Evolutionary conservation across 106 monocot genomes (phyloP), one percentile per base, ranked within the genome.

Genomic region (Platanthera guangdongensis): DNA sequence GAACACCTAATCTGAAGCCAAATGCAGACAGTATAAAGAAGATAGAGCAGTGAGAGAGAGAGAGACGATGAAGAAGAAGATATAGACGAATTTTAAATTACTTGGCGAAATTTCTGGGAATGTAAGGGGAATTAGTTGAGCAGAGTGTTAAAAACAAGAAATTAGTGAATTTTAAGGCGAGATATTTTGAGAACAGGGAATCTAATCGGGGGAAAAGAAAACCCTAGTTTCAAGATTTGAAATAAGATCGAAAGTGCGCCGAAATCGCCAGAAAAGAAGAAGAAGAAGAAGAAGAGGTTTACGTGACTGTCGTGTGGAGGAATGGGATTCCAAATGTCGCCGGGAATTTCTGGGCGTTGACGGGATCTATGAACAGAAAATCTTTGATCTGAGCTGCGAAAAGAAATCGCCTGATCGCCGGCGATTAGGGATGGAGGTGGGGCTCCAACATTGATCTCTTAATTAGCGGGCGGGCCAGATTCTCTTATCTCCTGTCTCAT

Each of bases 341-440:
- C 70, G 47, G n/a, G 16, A 70, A 47, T 70, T 70, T 70, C 47
- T 70, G 14, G 7, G 25, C 10, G 70, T 70, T 70, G 70, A 70
- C 70, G 14, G 70, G 47, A 70, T 70, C 70, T 70, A 48, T 15
- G n/a, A 10, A 68, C 9, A 18, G 62, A 30, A 46, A 45, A 46
- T 68, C 68, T 46, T 46, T 10, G 70, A 70, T 70, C 70, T 16
- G 7, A 70, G 46, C 15, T 15, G 10, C 70, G 4, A 67, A 67
- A 39, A 32, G 30, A 10, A 39, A 30, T 67, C 67, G 30, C 6
- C 21, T 59, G 28, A 39, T 46, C 70, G 47, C 70, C 47, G 19
- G 47, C 6, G 47, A 48, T 70, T 48, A 47, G 47, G 70, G 70
- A 70, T 48, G 4, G 16, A 25, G 16, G 65, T 30, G 65, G 18